A percentile compares a stretch with the other conserved stretches of the same genome.
Conservation (phyloP, 495 filamentous ascomycete genomes). For the Penicillium simplicissimum region DNA sequence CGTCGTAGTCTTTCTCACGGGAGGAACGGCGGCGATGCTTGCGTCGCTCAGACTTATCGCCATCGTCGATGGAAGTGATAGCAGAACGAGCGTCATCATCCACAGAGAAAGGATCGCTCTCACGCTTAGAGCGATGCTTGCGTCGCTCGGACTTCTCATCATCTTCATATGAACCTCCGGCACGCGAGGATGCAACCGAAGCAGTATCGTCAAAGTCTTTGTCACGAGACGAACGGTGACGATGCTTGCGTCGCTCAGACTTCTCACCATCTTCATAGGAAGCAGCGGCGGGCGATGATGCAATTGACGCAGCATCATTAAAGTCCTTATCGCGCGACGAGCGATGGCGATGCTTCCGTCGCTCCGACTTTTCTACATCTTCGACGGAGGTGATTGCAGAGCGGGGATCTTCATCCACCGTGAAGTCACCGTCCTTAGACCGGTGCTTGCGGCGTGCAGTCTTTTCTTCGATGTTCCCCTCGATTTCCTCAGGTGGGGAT, state of each 20-base stretch:
- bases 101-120: constrained; percentile 23
- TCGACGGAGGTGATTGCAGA: constrained; percentile 25
- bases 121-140: constrained; percentile 36
- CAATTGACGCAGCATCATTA: constrained; percentile 38
- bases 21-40: constrained; percentile 22
- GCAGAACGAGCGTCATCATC: constrained; percentile 23
- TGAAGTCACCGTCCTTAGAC: constrained; percentile 30
- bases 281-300: constrained; percentile 33
- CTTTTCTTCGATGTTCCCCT: constrained; percentile 19
- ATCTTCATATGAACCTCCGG: neutral
- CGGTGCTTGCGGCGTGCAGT: constrained; percentile 32
- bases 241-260: constrained; percentile 13
- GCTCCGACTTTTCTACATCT: constrained; percentile 25
- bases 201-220: no score
- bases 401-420: constrained; percentile 15
- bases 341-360: constrained; percentile 19
- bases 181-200: no score
- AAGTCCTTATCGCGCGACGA: constrained; percentile 19
- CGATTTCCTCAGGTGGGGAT: constrained; percentile 6
- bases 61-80: constrained; percentile 21
- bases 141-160: constrained; percentile 25
- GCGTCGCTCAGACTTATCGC: constrained; percentile 23
- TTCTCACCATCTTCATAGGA: constrained; percentile 16
- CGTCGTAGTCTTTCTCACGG: constrained; percentile 29
- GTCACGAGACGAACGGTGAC: no score